These are phyloP conservation scores for Boletellus ananas DNA, from an alignment of 768 basidiomycete species.

Conservation along the genomic window DNA sequence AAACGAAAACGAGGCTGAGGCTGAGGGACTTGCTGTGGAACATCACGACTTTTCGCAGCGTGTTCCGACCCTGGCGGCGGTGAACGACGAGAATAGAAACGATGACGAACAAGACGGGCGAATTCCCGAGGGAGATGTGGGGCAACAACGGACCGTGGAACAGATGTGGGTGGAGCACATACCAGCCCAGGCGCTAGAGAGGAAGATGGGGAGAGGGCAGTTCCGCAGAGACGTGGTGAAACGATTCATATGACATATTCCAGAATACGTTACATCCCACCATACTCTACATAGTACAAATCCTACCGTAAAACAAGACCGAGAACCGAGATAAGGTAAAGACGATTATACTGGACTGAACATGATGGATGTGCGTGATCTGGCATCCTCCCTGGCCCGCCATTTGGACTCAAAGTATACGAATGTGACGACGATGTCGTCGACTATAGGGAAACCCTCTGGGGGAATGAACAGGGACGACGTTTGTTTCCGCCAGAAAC, in stretches of 20 bases:
- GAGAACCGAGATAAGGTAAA: background rate
- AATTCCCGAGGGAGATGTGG: background rate
- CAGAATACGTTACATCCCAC: background rate
- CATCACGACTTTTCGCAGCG: slow-evolving; percentile 12
- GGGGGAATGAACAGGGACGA: slow-evolving; percentile 27
- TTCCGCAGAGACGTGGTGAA: slow-evolving; percentile 11
- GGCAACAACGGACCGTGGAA: background rate
- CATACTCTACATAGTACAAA: too few species aligned
- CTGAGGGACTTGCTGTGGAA: background rate
- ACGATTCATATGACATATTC: slow-evolving; percentile 8
- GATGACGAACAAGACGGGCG: background rate
- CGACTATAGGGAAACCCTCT: slow-evolving; percentile 28
- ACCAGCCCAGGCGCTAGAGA: slow-evolving; percentile 12
- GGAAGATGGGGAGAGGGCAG: slow-evolving; percentile 11
- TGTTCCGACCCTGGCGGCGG: background rate
- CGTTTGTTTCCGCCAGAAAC: slow-evolving; percentile 11
- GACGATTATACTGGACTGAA: slow-evolving; percentile 1
- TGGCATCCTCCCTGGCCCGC: slow-evolving; percentile 22
- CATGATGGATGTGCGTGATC: slow-evolving; percentile 7
- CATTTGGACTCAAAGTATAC: slow-evolving; percentile 33
- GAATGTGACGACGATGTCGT: slow-evolving; percentile 36
- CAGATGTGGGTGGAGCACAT: background rate
- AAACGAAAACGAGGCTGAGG: background rate
- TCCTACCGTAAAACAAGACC: too few species aligned
- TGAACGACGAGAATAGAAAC: background rate